A percentile compares a stretch with the other conserved stretches of the same genome.
phyloP scores from a whole-genome alignment of 805 yeast species.

The Debaryomyces castellii region DNA sequence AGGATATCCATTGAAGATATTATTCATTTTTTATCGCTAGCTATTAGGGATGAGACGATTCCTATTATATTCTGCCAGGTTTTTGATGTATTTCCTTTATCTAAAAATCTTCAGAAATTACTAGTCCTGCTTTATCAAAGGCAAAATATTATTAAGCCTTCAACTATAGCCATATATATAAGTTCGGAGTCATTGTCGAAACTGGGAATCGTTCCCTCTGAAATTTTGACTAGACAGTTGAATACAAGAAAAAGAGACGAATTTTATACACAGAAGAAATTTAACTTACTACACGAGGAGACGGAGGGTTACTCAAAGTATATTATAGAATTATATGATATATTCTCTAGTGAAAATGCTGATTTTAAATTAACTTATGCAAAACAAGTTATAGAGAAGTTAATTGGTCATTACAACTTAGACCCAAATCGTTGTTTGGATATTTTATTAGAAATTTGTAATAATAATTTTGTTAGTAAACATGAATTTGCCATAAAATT shows the following conservation, averaged over 20 bases:
- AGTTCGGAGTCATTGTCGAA: slow-evolving; percentile 26
- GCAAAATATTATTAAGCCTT: slow-evolving; percentile 26
- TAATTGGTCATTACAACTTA: slow-evolving; percentile 73
- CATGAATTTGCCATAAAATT: slow-evolving; percentile 49
- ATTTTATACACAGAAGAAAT: slow-evolving; percentile 53
- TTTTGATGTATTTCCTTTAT: slow-evolving; percentile 35
- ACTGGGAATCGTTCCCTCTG: slow-evolving; percentile 30
- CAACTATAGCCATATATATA: slow-evolving; percentile 30
- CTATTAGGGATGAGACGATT: slow-evolving; percentile 28
- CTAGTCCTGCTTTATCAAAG: slow-evolving; percentile 20
- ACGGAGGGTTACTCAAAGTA: slow-evolving; percentile 75
- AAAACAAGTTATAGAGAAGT: slow-evolving; percentile 47
- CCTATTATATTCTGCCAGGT: slow-evolving; percentile 40
- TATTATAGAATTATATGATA: slow-evolving; percentile 45
- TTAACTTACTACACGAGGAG: slow-evolving; percentile 69
- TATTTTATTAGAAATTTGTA: slow-evolving; percentile 53
- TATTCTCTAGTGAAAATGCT: slow-evolving; percentile 38
- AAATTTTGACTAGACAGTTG: slow-evolving; percentile 34
- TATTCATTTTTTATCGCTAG: slow-evolving; percentile 21
- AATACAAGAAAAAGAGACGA: slow-evolving; percentile 40
- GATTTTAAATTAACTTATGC: slow-evolving; percentile 43
- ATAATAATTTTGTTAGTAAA: slow-evolving; percentile 43
- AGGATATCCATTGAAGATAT: slow-evolving; percentile 13
- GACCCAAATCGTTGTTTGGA: slow-evolving; percentile 74
- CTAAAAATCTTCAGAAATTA: slow-evolving; percentile 19